phyloP scores from a whole-genome alignment of 2,329 filamentous ascomycete species.

The Scleromitrula shiraiana region DNA sequence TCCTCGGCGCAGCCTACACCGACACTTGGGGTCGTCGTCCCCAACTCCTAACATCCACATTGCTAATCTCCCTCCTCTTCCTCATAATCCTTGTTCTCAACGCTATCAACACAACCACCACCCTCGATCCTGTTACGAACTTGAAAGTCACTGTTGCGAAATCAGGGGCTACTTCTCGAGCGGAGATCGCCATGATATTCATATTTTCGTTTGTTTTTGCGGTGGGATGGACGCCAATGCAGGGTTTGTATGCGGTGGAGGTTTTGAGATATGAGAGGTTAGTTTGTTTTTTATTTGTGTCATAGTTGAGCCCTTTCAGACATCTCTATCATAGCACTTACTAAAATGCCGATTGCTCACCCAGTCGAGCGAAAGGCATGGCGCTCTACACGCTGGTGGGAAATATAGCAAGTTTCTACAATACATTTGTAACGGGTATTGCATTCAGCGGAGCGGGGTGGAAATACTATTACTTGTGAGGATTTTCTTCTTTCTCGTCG shows the following conservation, averaged over 20 bases:
- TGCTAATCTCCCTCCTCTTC: neutral
- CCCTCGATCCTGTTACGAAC: constrained; percentile 39
- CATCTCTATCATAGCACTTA: no score
- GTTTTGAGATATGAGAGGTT: constrained; percentile 28
- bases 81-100: constrained; percentile 30
- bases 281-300: no score
- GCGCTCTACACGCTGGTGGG: constrained; percentile 2
- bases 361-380: constrained; percentile 7
- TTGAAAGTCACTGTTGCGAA: constrained; percentile 14
- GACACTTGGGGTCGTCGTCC: constrained; percentile 27
- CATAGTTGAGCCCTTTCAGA: no score
- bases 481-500: neutral
- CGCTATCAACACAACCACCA: constrained; percentile 40
- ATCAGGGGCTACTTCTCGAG: constrained; percentile 32
- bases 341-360: no score
- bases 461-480: constrained; percentile 9
- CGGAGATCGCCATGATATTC: constrained; percentile 44
- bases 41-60: constrained; percentile 39
- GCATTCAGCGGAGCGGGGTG: constrained; percentile 2
- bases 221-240: constrained; percentile 43
- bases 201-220: constrained; percentile 45
- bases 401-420: constrained; percentile 7
- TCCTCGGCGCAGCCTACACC: constrained; percentile 18
- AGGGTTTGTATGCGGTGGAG: constrained; percentile 43
- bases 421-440: constrained; percentile 7